Base-by-base conservation (phyloP, 176 grass and related monocot genomes). In the sorghum (Sorghum bicolor) region DNA sequence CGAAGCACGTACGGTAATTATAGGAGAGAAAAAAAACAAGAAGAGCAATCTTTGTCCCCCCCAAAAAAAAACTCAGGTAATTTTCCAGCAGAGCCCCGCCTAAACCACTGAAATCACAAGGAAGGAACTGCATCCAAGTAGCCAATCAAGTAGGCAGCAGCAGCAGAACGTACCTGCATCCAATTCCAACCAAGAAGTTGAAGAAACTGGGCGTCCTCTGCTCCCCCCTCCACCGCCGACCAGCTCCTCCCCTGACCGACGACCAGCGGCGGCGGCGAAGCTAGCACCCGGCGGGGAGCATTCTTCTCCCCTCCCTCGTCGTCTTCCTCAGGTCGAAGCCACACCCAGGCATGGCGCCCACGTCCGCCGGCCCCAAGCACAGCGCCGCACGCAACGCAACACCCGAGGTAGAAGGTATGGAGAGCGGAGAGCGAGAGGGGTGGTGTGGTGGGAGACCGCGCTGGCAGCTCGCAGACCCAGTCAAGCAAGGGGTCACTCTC, bases 111-210 rank as follows among this genome's bases (percentile, higher is more conserved):
- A 36, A 34, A 50, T 39, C 30, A 5, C 76, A 20, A 28, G 26
- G 48, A 20, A 28, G 26, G 48, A 76, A 68, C 44, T n/a, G 50
- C 40, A 75, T 38, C 63, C 14, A 13, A 74, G 22, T 6, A 34
- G 20, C 1, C 72, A 31, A 32, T 32, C 8, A 20, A 30, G 10
- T 0, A 40, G 47, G 2, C 15, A 26, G 5, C 10, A 1, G 31
- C 48, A 33, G 31, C 17, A 2, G 2, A 48, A 68, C 84, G 3
- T 70, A 90, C 89, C 89, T 87, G 89, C 84, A 87, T 90, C 84
- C 73, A 78, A 58, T 80, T 90, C 84, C 72, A 78, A 60, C 84
- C 72, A 78, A 61, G 52, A 83, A 33, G 10, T 84, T 53, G 40
- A 80, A 64, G 61, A 41, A 44, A 45, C 20, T 4, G 44, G 2